Evolutionary conservation across 371 early-diverging fungal species (phyloP).

Genomic region (Rhizopus delemar): DNA sequence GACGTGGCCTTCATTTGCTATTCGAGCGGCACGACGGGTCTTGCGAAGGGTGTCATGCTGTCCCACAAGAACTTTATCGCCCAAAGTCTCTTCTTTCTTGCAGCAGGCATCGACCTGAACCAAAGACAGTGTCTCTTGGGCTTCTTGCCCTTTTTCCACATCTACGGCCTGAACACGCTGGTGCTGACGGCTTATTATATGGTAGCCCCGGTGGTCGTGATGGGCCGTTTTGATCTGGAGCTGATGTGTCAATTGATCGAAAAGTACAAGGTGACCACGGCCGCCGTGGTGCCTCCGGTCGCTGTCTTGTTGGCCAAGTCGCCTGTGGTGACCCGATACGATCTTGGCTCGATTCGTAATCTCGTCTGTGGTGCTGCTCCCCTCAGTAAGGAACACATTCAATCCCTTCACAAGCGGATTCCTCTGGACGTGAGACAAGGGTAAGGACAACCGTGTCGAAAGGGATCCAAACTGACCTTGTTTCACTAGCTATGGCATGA

Average conservation of each 20-base stretch:
- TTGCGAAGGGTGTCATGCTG: constrained; percentile 55
- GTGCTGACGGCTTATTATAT: constrained; percentile 35
- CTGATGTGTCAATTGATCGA: constrained; percentile 59
- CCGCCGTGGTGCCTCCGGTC: constrained; percentile 82
- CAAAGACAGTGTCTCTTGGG: constrained; percentile 57
- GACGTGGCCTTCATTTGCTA: constrained; percentile 82
- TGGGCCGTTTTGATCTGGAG: constrained; percentile 67
- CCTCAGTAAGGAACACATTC: constrained; percentile 61
- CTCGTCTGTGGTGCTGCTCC: constrained; percentile 85
- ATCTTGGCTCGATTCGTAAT: constrained; percentile 62
- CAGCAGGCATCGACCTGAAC: constrained; percentile 18
- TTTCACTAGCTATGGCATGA: constrained; percentile 63
- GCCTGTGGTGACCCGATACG: constrained; percentile 68
- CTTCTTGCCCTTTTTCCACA: constrained; percentile 81
- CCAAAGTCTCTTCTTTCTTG: constrained; percentile 22
- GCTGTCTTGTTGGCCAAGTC: constrained; percentile 63
- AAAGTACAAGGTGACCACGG: constrained; percentile 62
- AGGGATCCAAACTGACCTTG: neutral
- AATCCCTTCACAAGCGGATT: constrained; percentile 51
- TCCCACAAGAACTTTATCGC: constrained; percentile 36
- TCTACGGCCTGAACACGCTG: constrained; percentile 66
- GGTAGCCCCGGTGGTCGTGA: constrained; percentile 51
- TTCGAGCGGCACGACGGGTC: constrained; percentile 88
- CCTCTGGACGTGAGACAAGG: constrained; percentile 67
- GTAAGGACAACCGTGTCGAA: constrained; percentile 18